phyloP scores from a whole-genome alignment of 805 yeast species.

The Saturnispora ahearnii region DNA sequence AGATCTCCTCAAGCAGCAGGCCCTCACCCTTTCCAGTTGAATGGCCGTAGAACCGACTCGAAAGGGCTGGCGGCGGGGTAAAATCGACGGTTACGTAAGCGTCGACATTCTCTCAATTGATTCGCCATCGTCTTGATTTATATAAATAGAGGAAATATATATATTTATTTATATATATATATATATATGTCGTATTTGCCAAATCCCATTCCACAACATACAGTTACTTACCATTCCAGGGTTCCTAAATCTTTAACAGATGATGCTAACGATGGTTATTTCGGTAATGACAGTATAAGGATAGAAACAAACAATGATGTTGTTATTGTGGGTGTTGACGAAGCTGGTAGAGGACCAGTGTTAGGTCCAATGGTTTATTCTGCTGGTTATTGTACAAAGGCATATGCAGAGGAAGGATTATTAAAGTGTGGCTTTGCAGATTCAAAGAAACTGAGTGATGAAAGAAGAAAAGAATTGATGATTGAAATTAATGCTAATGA shows the following conservation, averaged over 20 bases:
- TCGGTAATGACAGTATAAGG: neutral
- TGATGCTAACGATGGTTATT: neutral
- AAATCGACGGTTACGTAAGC: too few relatives aligned
- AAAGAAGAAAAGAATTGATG: slow-evolving; percentile 55
- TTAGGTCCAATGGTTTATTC: slow-evolving; percentile 98
- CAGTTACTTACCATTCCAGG: slow-evolving; percentile 4
- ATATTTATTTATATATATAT: too few relatives aligned
- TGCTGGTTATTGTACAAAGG: slow-evolving; percentile 60
- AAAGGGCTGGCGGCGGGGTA: too few relatives aligned
- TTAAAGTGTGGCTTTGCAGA: slow-evolving; percentile 80
- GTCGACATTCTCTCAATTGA: too few relatives aligned
- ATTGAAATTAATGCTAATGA: slow-evolving; percentile 41
- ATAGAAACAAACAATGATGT: slow-evolving; percentile 15
- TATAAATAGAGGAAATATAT: too few relatives aligned
- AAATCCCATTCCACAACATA: slow-evolving; percentile 6
- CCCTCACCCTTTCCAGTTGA: too few relatives aligned
- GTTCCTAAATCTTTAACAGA: neutral
- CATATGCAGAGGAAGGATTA: slow-evolving; percentile 37
- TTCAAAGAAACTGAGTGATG: slow-evolving; percentile 77
- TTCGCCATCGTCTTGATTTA: too few relatives aligned
- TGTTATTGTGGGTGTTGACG: slow-evolving; percentile 83
- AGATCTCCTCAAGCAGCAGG: too few relatives aligned
- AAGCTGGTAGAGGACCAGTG: slow-evolving; percentile 98
- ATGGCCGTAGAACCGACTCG: too few relatives aligned
- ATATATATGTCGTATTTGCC: neutral